Evolutionary conservation across 345 rosid genomes (phyloP).

Genomic region (Syzygium aqueum): DNA sequence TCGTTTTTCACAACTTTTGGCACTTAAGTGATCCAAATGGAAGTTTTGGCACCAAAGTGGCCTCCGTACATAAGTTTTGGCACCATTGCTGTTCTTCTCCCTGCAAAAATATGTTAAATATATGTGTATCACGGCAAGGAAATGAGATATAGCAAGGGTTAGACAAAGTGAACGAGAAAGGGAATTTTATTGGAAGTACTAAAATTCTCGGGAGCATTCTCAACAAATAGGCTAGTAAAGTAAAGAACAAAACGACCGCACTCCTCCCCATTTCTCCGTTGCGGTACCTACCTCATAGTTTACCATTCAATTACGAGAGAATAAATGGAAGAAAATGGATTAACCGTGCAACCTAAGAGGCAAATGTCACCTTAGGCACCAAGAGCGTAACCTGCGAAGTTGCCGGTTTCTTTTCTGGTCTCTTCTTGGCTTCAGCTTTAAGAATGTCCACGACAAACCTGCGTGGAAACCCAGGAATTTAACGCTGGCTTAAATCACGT

Average conservation of each 20-base stretch:
- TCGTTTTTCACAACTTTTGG: no score
- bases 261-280: constrained; percentile 21
- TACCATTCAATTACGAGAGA: background rate
- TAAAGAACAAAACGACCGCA: constrained; percentile 34
- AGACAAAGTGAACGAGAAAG: no score
- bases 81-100: no score
- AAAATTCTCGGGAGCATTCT: constrained; percentile 22
- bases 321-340: background rate
- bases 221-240: constrained; percentile 20
- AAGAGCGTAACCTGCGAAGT: constrained; percentile 19
- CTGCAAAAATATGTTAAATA: no score
- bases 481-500: background rate
- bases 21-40: no score
- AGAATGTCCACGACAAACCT: constrained; percentile 30
- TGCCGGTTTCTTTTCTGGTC: constrained; percentile 6
- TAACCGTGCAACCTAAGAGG: background rate
- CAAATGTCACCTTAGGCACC: constrained; percentile 26
- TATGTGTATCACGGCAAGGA: no score
- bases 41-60: no score
- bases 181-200: background rate
- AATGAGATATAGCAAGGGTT: no score
- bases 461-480: background rate
- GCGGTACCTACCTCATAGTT: constrained; percentile 23
- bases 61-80: no score
- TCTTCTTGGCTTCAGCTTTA: constrained; percentile 19